Evolutionary conservation across 2,329 filamentous ascomycete species (phyloP), one percentile per base, ranked within the genome.

Genomic region (Pseudonectria foliicola): DNA sequence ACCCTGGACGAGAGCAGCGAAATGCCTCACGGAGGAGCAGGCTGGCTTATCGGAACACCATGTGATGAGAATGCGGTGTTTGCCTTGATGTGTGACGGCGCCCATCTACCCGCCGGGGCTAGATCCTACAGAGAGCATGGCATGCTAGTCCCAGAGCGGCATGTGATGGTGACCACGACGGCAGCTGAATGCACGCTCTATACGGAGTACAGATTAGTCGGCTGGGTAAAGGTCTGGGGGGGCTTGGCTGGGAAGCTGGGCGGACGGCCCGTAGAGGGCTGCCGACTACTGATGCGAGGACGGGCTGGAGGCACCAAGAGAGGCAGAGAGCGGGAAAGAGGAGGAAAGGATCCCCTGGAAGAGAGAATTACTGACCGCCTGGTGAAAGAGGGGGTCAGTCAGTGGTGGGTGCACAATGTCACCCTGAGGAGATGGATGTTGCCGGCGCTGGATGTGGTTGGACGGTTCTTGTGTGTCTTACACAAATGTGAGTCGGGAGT

Each of bases 41-140:
- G 29, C 18, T 21, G 5, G 18, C 5, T 8, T 5, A 21, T 8
- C 8, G 18, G 13, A 28, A 5, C n/a, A 13, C 13, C 8, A 13
- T 28, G 15, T 10, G 7, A 10, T 28, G 10, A 28, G 41, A 24
- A 35, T 39, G 30, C 30, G 34, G 32, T 33, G 41, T 35, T 33
- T 36, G 28, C 33, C 31, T 33, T 12, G 26, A 29, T 35, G 42
- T 52, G 52, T 54, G 48, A 54, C 34, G 38, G 33, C 34, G 26
- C 39, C 45, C 44, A 49, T 45, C 47, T 55, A 54, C 49, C 51
- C 53, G 53, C 53, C 51, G 46, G 33, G 36, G 48, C 53, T 55
- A 48, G 52, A 21, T 8, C 18, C 18, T 21, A 21, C 43, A 45
- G 30, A 14, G 26, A 38, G 31, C 39, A 42, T 46, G 38, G 13